A percentile compares a stretch with the other conserved stretches of the same genome.
Evolutionary conservation across 345 rosid species (phyloP).

Genomic region (Camelina sativa): DNA sequence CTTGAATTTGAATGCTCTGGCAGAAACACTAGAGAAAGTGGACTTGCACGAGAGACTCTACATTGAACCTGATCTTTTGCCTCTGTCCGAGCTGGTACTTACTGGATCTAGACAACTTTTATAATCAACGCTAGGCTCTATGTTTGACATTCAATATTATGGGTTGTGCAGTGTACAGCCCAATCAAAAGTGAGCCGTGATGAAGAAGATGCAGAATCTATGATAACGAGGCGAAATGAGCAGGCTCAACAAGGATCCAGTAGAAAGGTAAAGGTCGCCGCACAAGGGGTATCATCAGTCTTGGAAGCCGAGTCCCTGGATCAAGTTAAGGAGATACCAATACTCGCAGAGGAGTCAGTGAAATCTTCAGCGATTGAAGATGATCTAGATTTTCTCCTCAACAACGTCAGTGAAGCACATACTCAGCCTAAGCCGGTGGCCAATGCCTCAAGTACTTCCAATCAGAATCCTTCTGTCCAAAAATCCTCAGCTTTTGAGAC

Average conservation of each 20-base stretch:
- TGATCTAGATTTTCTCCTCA: slow-evolving; percentile 74
- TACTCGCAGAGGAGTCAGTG: slow-evolving; percentile 14
- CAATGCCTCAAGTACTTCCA: background rate
- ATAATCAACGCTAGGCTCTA: background rate
- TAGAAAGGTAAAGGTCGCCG: slow-evolving; percentile 24
- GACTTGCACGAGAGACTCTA: slow-evolving; percentile 69
- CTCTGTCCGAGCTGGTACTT: slow-evolving; percentile 61
- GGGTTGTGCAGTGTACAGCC: slow-evolving; percentile 41
- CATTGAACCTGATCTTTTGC: slow-evolving; percentile 74
- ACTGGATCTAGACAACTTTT: background rate
- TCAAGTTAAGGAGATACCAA: slow-evolving; percentile 34
- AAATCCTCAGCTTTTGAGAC: slow-evolving; percentile 33
- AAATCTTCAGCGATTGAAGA: slow-evolving; percentile 57
- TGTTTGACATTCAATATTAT: slow-evolving; percentile 27
- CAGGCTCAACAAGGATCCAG: slow-evolving; percentile 32
- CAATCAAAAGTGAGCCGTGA: slow-evolving; percentile 30
- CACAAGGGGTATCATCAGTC: slow-evolving; percentile 13
- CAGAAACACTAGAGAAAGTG: slow-evolving; percentile 63
- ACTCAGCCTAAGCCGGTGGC: slow-evolving; percentile 8
- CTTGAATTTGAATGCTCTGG: slow-evolving; percentile 68
- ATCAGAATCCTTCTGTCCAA: background rate
- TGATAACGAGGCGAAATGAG: slow-evolving; percentile 35
- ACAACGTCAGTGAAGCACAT: slow-evolving; percentile 51
- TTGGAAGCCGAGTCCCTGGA: slow-evolving; percentile 31
- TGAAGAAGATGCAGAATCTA: slow-evolving; percentile 25